Conservation (phyloP, 176 grass and related monocot species). For the Aechmea fasciata region DNA sequence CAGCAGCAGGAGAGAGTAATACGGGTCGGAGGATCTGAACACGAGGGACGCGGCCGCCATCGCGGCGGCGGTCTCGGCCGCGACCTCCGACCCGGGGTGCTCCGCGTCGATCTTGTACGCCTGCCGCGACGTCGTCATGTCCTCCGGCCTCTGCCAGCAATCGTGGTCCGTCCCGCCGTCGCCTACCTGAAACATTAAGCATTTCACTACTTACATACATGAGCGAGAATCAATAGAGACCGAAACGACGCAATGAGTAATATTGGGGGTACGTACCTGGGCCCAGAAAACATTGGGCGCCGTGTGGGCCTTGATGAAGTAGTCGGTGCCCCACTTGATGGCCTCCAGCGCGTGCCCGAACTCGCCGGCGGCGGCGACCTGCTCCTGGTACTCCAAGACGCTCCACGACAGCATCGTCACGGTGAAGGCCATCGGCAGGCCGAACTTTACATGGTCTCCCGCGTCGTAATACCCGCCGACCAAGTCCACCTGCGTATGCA, state of each 20-base stretch:
- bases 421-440: constrained; percentile 92
- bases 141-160: constrained; percentile 70
- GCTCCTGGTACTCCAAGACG: constrained; percentile 48
- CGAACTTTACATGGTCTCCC: constrained; percentile 92
- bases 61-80: constrained; percentile 79
- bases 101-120: constrained; percentile 67
- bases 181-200: constrained; percentile 19
- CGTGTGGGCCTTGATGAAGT: constrained; percentile 81
- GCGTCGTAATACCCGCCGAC: constrained; percentile 91
- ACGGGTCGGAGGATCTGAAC: constrained; percentile 47
- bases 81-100: constrained; percentile 67
- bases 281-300: constrained; percentile 54
- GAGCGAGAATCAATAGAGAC: too few relatives aligned
- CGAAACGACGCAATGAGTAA: too few relatives aligned
- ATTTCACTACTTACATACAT: too few relatives aligned
- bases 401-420: constrained; percentile 67
- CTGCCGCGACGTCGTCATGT: constrained; percentile 66
- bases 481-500: constrained; percentile 51
- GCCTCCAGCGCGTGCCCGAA: constrained; percentile 44
- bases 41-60: constrained; percentile 68
- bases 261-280: constrained; percentile 23
- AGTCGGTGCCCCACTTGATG: constrained; percentile 84
- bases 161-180: constrained; percentile 59
- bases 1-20: constrained; percentile 64
- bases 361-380: constrained; percentile 38